Evolutionary conservation across 768 basidiomycete species (phyloP), one percentile per base, ranked within the genome.

Genomic region (Harrya chromipes): DNA sequence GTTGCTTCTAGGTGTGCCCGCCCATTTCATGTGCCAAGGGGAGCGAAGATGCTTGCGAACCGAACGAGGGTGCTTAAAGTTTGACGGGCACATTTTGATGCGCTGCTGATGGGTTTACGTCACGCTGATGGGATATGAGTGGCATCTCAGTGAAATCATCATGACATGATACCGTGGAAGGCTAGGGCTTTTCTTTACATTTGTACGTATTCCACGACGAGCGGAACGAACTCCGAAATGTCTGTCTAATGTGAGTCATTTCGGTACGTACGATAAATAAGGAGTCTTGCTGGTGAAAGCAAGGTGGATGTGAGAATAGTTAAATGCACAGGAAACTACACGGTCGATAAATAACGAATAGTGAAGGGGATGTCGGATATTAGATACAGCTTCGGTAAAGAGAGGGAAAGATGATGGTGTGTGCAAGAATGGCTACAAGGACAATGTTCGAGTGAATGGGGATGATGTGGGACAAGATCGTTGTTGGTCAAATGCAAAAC

Each of bases 271-370:
- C 24, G 48, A 47, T 50, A 37, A 57, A 56, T 58, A 58, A 56
- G 56, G 60, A 13, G 29, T 4, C 29, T 4, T 10, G 29, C 11
- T 29, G 29, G 29, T 64, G 56, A 47, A 40, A 50, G 31, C 27
- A 3, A 31, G 49, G 37, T 40, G 34, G 35, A 16, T 19, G 26
- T n/a, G 26, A 24, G 23, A 64, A 58, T 44, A 43, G 34, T 36
- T 29, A 34, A 27, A 62, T 60, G 51, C 41, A 20, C 35, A 36
- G 21, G 29, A 43, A 55, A 55, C 50, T 57, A 55, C 58, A 57
- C 40, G 38, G 38, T 54, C 44, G 29, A 29, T 29, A 29, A 37
- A 62, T 62, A 45, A 39, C 6, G 36, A 29, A 43, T 19, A 46
- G 33, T 49, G 21, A 49, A 40, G 37, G 6, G 37, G 33, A 52